These are phyloP conservation scores for Meripilus lineatus DNA, from an alignment of 1,284 basidiomycete species.

Conservation along the genomic window DNA sequence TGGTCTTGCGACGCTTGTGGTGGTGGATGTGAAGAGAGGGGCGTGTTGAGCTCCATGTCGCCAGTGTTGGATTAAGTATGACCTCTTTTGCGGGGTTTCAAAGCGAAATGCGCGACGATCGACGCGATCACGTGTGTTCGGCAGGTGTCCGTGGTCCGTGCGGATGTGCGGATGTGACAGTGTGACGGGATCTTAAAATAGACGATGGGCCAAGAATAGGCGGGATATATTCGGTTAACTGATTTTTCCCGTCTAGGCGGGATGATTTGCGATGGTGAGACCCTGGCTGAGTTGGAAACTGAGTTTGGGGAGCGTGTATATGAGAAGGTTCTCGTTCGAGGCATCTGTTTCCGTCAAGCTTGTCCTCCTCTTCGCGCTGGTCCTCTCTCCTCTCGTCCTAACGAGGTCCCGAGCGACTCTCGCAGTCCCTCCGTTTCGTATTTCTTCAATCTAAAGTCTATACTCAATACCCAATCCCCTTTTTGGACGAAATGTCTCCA, in stretches of 20 bases:
- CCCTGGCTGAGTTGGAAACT: constrained; percentile 9
- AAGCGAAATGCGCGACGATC: constrained; percentile 19
- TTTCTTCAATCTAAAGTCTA: not conserved
- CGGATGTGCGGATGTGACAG: constrained; percentile 7
- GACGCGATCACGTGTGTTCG: constrained; percentile 28
- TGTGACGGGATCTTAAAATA: too few species aligned
- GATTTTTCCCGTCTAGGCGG: too few species aligned
- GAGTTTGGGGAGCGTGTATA: constrained; percentile 9
- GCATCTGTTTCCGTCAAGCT: constrained; percentile 7
- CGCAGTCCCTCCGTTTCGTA: not conserved
- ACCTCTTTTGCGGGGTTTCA: constrained; percentile 22
- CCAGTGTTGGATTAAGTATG: constrained; percentile 12
- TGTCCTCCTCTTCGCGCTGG: constrained; percentile 16
- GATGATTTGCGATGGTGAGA: constrained; percentile 1
- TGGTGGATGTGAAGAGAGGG: constrained; percentile 9
- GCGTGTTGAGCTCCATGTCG: constrained; percentile 1
- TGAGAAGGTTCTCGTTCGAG: constrained; percentile 4
- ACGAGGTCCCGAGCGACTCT: constrained; percentile 5
- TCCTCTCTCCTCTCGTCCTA: too few species aligned
- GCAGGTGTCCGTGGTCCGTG: constrained; percentile 27
- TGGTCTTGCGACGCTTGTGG: constrained; percentile 1
- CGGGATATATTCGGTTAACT: too few species aligned
- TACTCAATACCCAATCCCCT: not conserved
- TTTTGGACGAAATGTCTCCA: constrained; percentile 31
- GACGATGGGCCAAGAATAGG: constrained; percentile 13